Percentiles rank a stretch among this genome's conserved stretches.
These are phyloP conservation scores for Trichoderma cornu-damae DNA, from an alignment of 2,329 filamentous ascomycete genomes.

Conservation along the genomic window DNA sequence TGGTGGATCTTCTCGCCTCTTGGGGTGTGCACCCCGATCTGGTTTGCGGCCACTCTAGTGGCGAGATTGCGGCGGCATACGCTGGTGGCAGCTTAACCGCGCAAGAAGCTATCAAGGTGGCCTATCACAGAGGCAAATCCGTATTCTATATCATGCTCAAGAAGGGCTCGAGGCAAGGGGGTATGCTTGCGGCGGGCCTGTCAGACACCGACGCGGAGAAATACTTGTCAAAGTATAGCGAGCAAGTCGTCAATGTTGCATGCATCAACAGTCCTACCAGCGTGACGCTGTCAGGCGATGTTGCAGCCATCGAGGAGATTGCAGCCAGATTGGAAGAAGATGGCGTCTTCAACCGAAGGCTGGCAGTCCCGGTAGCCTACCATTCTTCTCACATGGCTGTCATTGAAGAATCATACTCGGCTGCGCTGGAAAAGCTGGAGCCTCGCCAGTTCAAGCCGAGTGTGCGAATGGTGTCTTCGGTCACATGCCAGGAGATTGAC, in stretches of 20 bases:
- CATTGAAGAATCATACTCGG: conserved; percentile 23
- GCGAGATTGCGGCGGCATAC: conserved; percentile 39
- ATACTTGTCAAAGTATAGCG: conserved; percentile 10
- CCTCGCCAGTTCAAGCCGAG: conserved; percentile 9
- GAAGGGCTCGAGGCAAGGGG: neutral
- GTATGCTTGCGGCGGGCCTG: conserved; percentile 16
- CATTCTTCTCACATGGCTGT: conserved; percentile 31
- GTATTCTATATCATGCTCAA: conserved; percentile 6
- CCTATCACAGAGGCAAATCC: conserved; percentile 14
- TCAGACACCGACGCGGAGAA: conserved; percentile 14
- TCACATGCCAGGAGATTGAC: conserved; percentile 6
- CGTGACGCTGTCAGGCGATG: conserved; percentile 19
- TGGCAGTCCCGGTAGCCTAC: conserved; percentile 43
- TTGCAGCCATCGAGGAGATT: conserved; percentile 34
- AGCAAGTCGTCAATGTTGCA: conserved; percentile 14
- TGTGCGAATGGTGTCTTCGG: conserved; percentile 19
- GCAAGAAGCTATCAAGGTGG: conserved; percentile 28
- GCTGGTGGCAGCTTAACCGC: conserved; percentile 22
- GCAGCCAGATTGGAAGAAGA: conserved; percentile 32
- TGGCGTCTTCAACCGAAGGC: conserved; percentile 39
- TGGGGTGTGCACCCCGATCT: conserved; percentile 28
- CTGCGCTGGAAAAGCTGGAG: conserved; percentile 20
- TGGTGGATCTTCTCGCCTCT: conserved; percentile 35
- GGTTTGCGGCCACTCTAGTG: conserved; percentile 37
- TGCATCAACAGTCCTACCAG: conserved; percentile 19